Percentiles rank a stretch among this genome's conserved stretches.
Evolutionary conservation across 306 rosid genomes (phyloP).

Genomic region (Quercus berberidifolia): DNA sequence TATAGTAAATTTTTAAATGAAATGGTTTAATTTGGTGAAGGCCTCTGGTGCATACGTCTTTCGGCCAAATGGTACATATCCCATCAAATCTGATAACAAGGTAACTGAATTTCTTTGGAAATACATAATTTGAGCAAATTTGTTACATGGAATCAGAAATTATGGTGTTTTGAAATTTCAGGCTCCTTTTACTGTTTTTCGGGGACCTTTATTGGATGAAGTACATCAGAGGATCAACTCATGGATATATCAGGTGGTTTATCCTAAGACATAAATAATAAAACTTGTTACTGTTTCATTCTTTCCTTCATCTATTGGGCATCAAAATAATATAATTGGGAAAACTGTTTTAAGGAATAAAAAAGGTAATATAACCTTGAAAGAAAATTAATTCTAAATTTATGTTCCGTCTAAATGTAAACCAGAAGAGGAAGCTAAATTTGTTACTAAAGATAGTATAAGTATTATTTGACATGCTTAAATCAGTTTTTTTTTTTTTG

Average conservation of each 20-base stretch:
- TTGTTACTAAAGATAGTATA: too few relatives aligned
- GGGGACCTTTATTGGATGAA: constrained; percentile 49
- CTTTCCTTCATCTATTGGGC: not conserved
- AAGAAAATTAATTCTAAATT: too few relatives aligned
- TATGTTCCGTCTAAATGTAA: too few relatives aligned
- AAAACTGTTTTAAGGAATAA: not conserved
- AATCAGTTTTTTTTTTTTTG: too few relatives aligned
- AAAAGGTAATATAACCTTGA: not conserved
- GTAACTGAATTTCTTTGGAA: constrained; percentile 5
- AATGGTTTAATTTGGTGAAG: constrained; percentile 5
- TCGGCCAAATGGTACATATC: constrained; percentile 52
- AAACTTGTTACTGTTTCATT: constrained; percentile 9
- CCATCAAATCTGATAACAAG: constrained; percentile 36
- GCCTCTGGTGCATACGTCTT: constrained; percentile 50
- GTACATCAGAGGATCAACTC: constrained; percentile 51
- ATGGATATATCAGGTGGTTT: constrained; percentile 47
- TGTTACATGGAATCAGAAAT: not conserved
- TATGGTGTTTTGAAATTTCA: constrained; percentile 16
- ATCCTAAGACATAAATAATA: not conserved
- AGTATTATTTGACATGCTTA: too few relatives aligned
- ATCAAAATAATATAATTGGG: not conserved
- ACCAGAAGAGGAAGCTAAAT: too few relatives aligned
- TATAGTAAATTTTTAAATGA: not conserved
- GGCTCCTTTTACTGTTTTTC: constrained; percentile 41
- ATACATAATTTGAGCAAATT: not conserved